Evolutionary conservation across 441 rosid genomes (phyloP), one percentile per base, ranked within the genome.

Genomic region (Brassica balearica): DNA sequence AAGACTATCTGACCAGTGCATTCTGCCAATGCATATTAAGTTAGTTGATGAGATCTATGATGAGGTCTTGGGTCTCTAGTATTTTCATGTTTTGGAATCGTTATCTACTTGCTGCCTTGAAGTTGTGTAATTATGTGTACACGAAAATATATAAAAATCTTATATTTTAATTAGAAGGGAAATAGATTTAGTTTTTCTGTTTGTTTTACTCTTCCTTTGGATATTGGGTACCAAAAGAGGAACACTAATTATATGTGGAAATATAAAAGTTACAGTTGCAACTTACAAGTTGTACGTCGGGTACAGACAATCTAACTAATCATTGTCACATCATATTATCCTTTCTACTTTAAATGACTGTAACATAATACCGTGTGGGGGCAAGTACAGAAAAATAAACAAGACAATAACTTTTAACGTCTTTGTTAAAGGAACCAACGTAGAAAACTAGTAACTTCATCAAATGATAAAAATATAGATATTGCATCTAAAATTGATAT

Each of bases 361-460:
- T 77, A 71, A 65, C 68, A 58, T 72, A 72, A 72, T 72, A 66
- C 68, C 81, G 81, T 72, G 81, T 77, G 72, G 81, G 81, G 77
- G 72, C 72, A 71, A 12, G 20, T 25, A 23, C 32, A 38, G 38
- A 71, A 77, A 51, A 71, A 41, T 75, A 77, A 65, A 65, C 72
- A 71, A 70, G 48, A 70, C 34, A 53, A 15, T 48, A 51, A 51
- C 56, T 51, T 51, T 51, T 51, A 51, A 51, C 56, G 19, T 51
- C 56, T 51, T 51, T 51, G 5, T 5, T 51, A 51, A 51, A 51
- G 56, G 56, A 51, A 51, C 56, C 56, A 51, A 51, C 56, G 56
- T 48, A 48, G 20, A 76, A 77, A 65, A 72, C 19, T 48, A n/a
- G 55, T 17, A 19, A 19, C 8, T 15, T 55, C 60, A 55, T 55